Evolutionary conservation across 2,329 filamentous ascomycete species (phyloP), one percentile per base, ranked within the genome.

Genomic region (Penicillium sp.): DNA sequence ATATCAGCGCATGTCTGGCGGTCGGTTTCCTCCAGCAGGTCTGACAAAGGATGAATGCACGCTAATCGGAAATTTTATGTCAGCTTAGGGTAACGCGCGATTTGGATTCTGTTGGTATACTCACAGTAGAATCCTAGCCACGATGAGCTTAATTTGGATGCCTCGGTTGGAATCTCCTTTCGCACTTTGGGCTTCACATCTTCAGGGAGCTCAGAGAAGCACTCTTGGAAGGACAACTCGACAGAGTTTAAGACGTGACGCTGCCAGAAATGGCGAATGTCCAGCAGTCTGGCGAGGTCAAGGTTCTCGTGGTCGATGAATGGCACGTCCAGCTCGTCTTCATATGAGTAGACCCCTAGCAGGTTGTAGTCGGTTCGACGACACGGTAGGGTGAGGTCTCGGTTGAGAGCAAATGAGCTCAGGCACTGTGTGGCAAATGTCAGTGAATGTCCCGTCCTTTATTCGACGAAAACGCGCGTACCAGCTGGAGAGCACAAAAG

Each of bases 211-310:
- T 43, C 51, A 13, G 48, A 51, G 50, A 68, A 73, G 21, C 67
- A 63, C 4, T 60, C 40, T 44, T 65, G 47, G 46, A 68, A 75
- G 0, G 67, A 69, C 6, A 60, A 57, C 50, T 74, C 71, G 10
- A 58, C 52, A 0, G 55, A 39, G 23, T 67, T 70, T 10, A 73
- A 65, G 8, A 78, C 56, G 60, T 78, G 75, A 4, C 70, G 67
- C 36, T 75, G 71, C 75, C 75, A 78, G 57, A 78, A 78, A 56
- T 75, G 75, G 15, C 75, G 70, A 19, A 78, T 71, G 39, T 76
- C 71, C 25, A 77, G 53, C n/a, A 77, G 45, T 8, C 62, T 66
- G 27, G 61, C 21, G 5, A 76, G 60, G 41, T 76, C 61, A 4
- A 75, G 55, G 2, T 58, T 50, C 0, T 61, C 54, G 3, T 62